These are phyloP conservation scores for Penicillium sp. DNA, from an alignment of 2,329 filamentous ascomycete genomes.

Conservation along the genomic window DNA sequence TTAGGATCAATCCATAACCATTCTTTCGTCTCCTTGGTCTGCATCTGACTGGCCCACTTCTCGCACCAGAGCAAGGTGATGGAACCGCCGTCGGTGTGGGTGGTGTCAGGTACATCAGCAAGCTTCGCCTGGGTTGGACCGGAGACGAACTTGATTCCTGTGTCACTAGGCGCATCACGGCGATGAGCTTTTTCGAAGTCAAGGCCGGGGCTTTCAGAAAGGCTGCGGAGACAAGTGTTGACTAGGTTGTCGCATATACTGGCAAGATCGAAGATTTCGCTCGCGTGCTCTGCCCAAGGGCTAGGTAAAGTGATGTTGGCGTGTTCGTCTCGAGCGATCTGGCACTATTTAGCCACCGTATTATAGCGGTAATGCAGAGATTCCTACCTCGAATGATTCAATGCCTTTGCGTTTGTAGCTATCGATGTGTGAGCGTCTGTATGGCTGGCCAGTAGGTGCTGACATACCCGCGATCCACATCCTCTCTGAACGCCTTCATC, in stretches of 20 bases:
- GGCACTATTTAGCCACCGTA: not conserved
- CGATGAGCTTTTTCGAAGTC: conserved; percentile 8
- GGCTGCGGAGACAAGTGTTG: conserved; percentile 4
- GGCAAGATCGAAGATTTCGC: not conserved
- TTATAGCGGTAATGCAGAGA: too few species aligned
- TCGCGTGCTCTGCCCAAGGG: conserved; percentile 4
- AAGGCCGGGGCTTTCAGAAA: conserved; percentile 8
- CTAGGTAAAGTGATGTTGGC: conserved; percentile 6
- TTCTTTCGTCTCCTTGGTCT: conserved; percentile 9
- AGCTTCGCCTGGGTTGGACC: conserved; percentile 8
- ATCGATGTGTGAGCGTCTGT: not conserved
- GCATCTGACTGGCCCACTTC: conserved; percentile 17
- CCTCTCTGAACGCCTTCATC: conserved; percentile 11
- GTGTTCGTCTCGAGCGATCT: conserved; percentile 11
- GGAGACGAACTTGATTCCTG: conserved; percentile 15
- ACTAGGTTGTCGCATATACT: conserved; percentile 8
- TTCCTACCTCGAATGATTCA: conserved; percentile 12
- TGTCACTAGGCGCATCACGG: conserved; percentile 4
- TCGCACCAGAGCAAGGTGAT: conserved; percentile 20
- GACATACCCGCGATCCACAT: conserved; percentile 8
- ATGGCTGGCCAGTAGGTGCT: not conserved
- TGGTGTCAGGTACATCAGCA: conserved; percentile 14
- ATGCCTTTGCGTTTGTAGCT: conserved; percentile 11
- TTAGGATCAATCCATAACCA: conserved; percentile 19
- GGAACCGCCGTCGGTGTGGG: conserved; percentile 16